Conservation (phyloP, 176 grass and related monocot species). For the Aegilops sharonensis region DNA sequence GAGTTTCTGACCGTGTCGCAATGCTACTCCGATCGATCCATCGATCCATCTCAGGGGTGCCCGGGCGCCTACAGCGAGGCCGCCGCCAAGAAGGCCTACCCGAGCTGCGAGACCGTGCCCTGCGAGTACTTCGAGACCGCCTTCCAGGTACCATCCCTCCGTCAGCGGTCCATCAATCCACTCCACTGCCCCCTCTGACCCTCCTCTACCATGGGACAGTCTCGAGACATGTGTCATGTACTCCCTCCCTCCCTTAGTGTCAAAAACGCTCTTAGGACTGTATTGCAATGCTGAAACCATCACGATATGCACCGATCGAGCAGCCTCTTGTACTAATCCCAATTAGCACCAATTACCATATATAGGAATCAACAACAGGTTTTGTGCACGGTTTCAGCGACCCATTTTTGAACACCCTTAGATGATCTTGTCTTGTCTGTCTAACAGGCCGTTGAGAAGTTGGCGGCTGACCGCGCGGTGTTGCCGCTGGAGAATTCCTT, state of each 20-base stretch:
- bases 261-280: too few relatives aligned
- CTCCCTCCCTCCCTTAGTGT: too few relatives aligned
- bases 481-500: conserved; percentile 76
- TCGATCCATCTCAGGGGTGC: conserved; percentile 20
- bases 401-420: too few relatives aligned
- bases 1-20: not conserved
- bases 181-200: too few relatives aligned
- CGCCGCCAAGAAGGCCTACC: conserved; percentile 74
- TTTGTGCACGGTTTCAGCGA: too few relatives aligned
- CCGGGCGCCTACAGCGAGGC: conserved; percentile 83
- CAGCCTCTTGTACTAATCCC: too few relatives aligned
- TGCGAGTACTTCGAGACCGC: conserved; percentile 78
- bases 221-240: not conserved
- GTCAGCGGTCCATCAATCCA: not conserved
- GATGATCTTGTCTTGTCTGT: not conserved
- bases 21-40: not conserved
- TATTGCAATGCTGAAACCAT: not conserved
- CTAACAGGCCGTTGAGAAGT: conserved; percentile 52
- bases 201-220: too few relatives aligned
- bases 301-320: too few relatives aligned
- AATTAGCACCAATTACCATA: too few relatives aligned
- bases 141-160: conserved; percentile 46
- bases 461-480: conserved; percentile 61
- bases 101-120: conserved; percentile 72
- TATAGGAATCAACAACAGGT: too few relatives aligned